Evolutionary conservation across 2,329 filamentous ascomycete genomes (phyloP).

Genomic region (Aspergillus jensenii): DNA sequence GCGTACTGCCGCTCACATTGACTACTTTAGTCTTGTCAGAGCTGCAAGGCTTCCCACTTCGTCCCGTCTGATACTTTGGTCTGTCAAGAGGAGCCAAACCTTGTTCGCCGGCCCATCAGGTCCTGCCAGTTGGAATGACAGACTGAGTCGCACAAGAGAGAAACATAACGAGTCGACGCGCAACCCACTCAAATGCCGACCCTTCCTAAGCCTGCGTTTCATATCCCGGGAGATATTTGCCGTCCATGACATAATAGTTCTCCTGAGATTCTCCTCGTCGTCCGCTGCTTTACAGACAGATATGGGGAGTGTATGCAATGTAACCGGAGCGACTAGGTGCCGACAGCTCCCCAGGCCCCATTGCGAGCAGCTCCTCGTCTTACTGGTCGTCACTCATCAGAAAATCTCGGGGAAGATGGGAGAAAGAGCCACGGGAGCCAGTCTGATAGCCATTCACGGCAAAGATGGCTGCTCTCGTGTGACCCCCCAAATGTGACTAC

Average conservation of each 20-base stretch:
- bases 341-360: neutral
- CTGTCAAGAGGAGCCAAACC: neutral
- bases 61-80: neutral
- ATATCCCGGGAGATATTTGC: neutral
- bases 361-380: neutral
- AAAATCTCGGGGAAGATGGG: neutral
- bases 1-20: neutral
- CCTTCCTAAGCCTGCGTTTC: neutral
- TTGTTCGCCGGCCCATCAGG: neutral
- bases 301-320: slow-evolving; percentile 16
- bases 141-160: slow-evolving; percentile 7
- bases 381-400: neutral
- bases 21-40: neutral
- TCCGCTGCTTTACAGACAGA: neutral
- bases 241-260: slow-evolving; percentile 1
- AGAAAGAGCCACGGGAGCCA: slow-evolving; percentile 1
- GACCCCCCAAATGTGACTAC: slow-evolving; percentile 13
- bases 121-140: neutral
- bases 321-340: slow-evolving; percentile 17
- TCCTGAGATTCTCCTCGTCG: neutral
- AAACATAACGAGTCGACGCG: slow-evolving; percentile 3
- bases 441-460: slow-evolving; percentile 7
- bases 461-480: slow-evolving; percentile 10
- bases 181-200: slow-evolving; percentile 1
- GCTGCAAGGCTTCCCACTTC: neutral